Conservation (phyloP, 495 filamentous ascomycete genomes). For the Podospora comata region DNA sequence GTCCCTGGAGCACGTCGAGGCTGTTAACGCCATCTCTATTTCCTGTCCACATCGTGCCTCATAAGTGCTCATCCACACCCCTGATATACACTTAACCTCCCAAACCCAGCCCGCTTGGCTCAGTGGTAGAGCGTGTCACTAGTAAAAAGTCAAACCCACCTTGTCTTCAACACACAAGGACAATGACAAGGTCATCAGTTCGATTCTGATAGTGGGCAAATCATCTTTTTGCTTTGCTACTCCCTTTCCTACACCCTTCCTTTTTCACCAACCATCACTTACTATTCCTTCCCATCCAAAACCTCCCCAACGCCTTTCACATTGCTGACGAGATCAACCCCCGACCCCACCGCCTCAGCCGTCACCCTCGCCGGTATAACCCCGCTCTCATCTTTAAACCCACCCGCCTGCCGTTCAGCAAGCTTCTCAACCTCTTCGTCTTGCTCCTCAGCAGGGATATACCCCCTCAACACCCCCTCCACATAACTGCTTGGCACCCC, state of each 20-base stretch:
- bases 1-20: too few species aligned
- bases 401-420: constrained; percentile 17
- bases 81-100: background rate
- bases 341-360: background rate
- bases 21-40: too few species aligned
- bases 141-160: constrained; percentile 6
- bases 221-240: background rate
- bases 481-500: constrained; percentile 36
- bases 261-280: background rate
- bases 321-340: background rate
- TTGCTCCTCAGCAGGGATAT: constrained; percentile 21
- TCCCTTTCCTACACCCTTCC: background rate
- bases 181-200: constrained; percentile 21
- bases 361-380: constrained; percentile 6
- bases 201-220: constrained; percentile 20
- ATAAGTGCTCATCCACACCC: background rate
- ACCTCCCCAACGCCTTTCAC: background rate
- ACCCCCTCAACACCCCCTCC: constrained; percentile 24
- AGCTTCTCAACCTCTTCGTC: background rate
- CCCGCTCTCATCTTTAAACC: constrained; percentile 16
- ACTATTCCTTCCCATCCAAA: background rate
- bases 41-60: background rate
- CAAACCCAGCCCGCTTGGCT: constrained; percentile 15
- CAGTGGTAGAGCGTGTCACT: constrained; percentile 22
- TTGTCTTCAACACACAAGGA: background rate